These are phyloP conservation scores for Wilhelminamyces savonicus DNA, from an alignment of 805 yeast genomes.

Conservation along the genomic window DNA sequence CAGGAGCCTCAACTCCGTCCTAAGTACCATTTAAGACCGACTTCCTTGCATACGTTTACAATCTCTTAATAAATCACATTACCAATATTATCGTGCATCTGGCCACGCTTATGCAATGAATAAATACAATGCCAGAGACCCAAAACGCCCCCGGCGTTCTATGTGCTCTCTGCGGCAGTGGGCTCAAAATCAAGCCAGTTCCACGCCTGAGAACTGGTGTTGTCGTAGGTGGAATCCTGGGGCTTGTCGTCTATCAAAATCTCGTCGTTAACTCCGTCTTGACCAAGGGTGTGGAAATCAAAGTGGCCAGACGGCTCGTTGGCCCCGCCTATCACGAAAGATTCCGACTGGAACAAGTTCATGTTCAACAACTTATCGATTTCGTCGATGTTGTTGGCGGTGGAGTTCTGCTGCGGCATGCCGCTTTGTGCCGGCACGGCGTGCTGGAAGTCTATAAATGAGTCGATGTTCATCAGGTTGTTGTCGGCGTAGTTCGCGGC, in stretches of 20 bases:
- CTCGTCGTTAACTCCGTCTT: conserved; percentile 27
- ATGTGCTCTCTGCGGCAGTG: conserved; percentile 8
- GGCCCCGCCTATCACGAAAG: conserved; percentile 18
- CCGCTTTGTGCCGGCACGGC: no score
- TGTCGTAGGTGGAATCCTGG: conserved; percentile 1
- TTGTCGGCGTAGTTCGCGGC: conserved; percentile 1
- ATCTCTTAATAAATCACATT: no score
- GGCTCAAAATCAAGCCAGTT: conserved; percentile 36
- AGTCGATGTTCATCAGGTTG: conserved; percentile 11
- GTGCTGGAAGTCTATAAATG: conserved; percentile 9
- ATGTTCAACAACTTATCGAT: conserved; percentile 34
- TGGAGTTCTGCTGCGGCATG: background rate
- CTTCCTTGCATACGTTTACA: no score
- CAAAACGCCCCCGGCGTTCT: no score
- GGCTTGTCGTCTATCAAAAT: conserved; percentile 18
- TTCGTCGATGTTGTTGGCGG: conserved; percentile 24
- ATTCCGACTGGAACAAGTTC: conserved; percentile 32
- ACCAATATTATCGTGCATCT: no score
- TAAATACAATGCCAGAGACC: no score
- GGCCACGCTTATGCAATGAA: no score
- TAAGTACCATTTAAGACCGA: no score
- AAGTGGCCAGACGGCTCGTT: conserved; percentile 1
- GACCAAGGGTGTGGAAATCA: conserved; percentile 9
- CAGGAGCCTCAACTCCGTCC: no score
- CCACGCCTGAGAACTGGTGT: conserved; percentile 12